Conservation (phyloP, 1,284 basidiomycete genomes). For the Ustilago cynodontis region DNA sequence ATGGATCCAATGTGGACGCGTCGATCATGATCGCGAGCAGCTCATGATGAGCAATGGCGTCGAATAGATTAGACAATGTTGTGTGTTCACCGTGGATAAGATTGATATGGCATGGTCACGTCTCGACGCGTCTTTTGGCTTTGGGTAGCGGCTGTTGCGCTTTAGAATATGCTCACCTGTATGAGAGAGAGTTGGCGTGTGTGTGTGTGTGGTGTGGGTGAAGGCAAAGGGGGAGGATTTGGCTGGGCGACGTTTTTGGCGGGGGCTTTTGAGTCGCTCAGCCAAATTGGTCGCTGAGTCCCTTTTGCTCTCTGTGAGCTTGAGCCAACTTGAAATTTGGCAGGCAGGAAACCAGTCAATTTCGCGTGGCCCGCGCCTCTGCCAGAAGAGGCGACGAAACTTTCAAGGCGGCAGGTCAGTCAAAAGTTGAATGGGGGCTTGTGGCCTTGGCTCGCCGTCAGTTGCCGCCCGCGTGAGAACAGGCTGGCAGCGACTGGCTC, state of each 20-base stretch:
- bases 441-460: not conserved
- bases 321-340: constrained; percentile 1
- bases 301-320: not conserved
- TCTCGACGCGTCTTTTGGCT: constrained; percentile 41
- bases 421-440: not conserved
- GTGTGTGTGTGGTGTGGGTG: constrained; percentile 42
- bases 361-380: constrained; percentile 1
- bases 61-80: constrained; percentile 20
- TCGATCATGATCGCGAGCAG: constrained; percentile 39
- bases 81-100: constrained; percentile 17
- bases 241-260: constrained; percentile 34
- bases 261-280: constrained; percentile 45
- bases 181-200: constrained; percentile 15
- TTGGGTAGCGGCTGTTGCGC: constrained; percentile 18
- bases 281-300: constrained; percentile 16
- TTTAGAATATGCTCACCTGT: constrained; percentile 50
- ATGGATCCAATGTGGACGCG: constrained; percentile 19
- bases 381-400: not conserved
- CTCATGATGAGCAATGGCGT: constrained; percentile 29
- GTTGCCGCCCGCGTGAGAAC: not conserved
- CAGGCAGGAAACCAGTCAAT: constrained; percentile 28
- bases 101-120: constrained; percentile 32
- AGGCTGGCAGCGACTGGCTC: too few species aligned
- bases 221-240: constrained; percentile 42
- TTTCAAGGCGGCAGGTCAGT: constrained; percentile 30